Conservation (phyloP, 2,329 filamentous ascomycete genomes). For the Cephalotrichum gorgonifer region DNA sequence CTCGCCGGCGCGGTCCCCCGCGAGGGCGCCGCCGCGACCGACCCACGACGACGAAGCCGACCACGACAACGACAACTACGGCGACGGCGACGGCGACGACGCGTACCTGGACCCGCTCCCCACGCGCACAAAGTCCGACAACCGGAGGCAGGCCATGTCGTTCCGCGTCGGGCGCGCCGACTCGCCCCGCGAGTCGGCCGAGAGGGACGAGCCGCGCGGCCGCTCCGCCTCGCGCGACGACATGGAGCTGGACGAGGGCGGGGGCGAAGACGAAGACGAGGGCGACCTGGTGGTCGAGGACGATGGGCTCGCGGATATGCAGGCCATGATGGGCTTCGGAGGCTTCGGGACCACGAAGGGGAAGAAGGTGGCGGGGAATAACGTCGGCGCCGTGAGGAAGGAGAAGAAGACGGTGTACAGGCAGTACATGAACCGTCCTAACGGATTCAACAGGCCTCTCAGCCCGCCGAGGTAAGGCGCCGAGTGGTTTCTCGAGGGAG, state of each 20-base stretch:
- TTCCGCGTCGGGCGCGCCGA: constrained; percentile 18
- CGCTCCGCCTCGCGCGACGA: constrained; percentile 1
- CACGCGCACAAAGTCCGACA: constrained; percentile 13
- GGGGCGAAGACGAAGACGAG: constrained; percentile 14
- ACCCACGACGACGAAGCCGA: too few species aligned
- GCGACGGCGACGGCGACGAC: constrained; percentile 1
- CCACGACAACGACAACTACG: too few species aligned
- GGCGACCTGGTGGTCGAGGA: constrained; percentile 45
- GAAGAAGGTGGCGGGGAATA: constrained; percentile 80
- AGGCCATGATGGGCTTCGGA: constrained; percentile 82
- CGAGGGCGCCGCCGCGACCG: constrained; percentile 9
- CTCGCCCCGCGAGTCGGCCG: constrained; percentile 1
- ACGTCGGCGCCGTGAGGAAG: constrained; percentile 71
- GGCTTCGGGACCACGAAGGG: constrained; percentile 80
- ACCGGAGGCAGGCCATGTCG: constrained; percentile 17
- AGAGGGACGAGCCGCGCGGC: constrained; percentile 6
- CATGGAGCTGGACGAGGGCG: constrained; percentile 6
- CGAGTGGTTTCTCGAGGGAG: not conserved
- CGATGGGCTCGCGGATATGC: constrained; percentile 63
- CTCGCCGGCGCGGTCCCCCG: constrained; percentile 17
- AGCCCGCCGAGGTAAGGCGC: constrained; percentile 37
- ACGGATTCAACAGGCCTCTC: constrained; percentile 72
- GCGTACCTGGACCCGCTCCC: constrained; percentile 4
- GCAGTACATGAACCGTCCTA: constrained; percentile 89
- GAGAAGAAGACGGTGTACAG: constrained; percentile 92